A percentile compares a stretch with the other conserved stretches of the same genome.
Conservation (phyloP, 805 yeast species). For the Wickerhamiella sorbophila region DNA sequence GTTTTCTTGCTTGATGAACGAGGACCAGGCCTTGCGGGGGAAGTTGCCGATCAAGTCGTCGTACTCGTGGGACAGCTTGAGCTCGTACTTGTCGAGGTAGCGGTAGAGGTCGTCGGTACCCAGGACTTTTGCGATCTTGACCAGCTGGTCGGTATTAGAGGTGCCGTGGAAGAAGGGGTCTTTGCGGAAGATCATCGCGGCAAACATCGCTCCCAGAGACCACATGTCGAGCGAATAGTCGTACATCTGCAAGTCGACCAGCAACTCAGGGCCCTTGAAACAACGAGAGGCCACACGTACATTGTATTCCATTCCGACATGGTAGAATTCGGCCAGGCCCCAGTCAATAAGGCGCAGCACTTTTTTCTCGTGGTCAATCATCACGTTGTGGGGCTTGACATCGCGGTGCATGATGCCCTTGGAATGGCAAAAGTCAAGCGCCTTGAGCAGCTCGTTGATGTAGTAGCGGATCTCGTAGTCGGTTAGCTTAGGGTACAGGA, state of each 20-base stretch:
- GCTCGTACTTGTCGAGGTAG: slow-evolving; percentile 54
- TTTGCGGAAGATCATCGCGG: slow-evolving; percentile 72
- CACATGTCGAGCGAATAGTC: slow-evolving; percentile 83
- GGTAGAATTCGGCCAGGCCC: slow-evolving; percentile 92
- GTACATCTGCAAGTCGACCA: slow-evolving; percentile 68
- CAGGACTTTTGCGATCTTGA: slow-evolving; percentile 74
- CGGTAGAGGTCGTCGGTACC: slow-evolving; percentile 65
- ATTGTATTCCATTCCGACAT: slow-evolving; percentile 76
- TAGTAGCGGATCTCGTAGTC: slow-evolving; percentile 67
- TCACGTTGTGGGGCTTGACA: slow-evolving; percentile 85
- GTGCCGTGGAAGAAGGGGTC: slow-evolving; percentile 91
- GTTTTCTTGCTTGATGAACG: slow-evolving; percentile 60
- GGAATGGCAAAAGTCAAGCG: slow-evolving; percentile 78
- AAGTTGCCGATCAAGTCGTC: slow-evolving; percentile 58
- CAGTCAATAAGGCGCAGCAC: slow-evolving; percentile 74
- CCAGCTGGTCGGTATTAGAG: slow-evolving; percentile 81
- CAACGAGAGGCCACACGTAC: slow-evolving; percentile 86
- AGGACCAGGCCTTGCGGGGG: slow-evolving; percentile 74
- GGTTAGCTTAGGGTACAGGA: slow-evolving; percentile 66
- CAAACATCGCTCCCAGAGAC: slow-evolving; percentile 87
- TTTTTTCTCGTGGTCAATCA: slow-evolving; percentile 62
- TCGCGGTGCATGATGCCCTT: slow-evolving; percentile 94
- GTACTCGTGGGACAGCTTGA: slow-evolving; percentile 60
- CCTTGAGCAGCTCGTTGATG: slow-evolving; percentile 67
- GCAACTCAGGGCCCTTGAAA: slow-evolving; percentile 82